Percentiles rank a stretch among this genome's conserved stretches.
These are phyloP conservation scores for Euphorbia schlechtendalii DNA, from an alignment of 441 rosid species.

Conservation along the genomic window DNA sequence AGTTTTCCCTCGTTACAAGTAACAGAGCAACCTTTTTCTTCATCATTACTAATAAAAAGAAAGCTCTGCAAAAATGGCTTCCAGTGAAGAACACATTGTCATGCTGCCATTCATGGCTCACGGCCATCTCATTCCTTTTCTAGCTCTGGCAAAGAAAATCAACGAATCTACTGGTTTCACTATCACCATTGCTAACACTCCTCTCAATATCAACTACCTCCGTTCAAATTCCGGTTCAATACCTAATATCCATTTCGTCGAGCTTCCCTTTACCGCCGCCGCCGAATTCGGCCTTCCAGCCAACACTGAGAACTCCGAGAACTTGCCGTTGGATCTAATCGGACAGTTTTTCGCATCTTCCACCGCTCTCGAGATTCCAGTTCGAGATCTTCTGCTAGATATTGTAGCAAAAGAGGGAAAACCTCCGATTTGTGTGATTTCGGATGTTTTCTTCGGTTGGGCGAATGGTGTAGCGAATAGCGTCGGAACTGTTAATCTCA, in stretches of 20 bases:
- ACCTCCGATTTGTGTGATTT: slow-evolving; percentile 36
- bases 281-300: slow-evolving; percentile 12
- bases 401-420: slow-evolving; percentile 18
- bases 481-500: slow-evolving; percentile 23
- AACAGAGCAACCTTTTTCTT: no score
- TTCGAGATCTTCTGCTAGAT: slow-evolving; percentile 18
- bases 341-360: slow-evolving; percentile 18
- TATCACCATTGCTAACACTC: slow-evolving; percentile 36
- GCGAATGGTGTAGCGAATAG: slow-evolving; percentile 25
- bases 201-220: slow-evolving; percentile 22
- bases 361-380: slow-evolving; percentile 17
- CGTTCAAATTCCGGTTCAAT: no score
- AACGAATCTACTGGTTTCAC: slow-evolving; percentile 24
- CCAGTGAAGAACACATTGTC: slow-evolving; percentile 17
- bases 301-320: slow-evolving; percentile 33
- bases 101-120: slow-evolving; percentile 50
- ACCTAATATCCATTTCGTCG: slow-evolving; percentile 23
- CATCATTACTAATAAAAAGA: no score
- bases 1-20: no score
- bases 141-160: slow-evolving; percentile 34
- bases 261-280: slow-evolving; percentile 28
- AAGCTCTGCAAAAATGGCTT: background rate
- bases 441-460: slow-evolving; percentile 41
- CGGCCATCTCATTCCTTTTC: slow-evolving; percentile 52
- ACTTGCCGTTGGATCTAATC: slow-evolving; percentile 9